Evolutionary conservation across 352 stramenopile species (phyloP), one percentile per base, ranked within the genome.

Genomic region (Globisporangium nagaii): DNA sequence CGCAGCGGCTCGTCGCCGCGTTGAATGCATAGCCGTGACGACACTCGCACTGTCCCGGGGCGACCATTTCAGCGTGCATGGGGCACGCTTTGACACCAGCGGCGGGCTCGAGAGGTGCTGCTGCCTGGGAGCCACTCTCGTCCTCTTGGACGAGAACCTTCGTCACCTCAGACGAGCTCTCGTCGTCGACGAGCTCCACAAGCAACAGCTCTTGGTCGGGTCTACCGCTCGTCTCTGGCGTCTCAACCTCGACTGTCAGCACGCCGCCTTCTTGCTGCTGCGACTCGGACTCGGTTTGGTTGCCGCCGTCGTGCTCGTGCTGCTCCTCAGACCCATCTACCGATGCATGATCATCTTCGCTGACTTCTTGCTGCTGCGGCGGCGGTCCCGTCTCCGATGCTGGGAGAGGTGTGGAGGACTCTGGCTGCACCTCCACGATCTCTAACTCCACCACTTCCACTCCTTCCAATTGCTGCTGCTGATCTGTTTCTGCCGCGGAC

Each of bases 11-110:
- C 4, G 53, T 68, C 22, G 51, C 19, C 22, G 42, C 28, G 28
- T 72, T 76, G 3, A 65, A 37, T 22, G 71, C 62, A 43, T 73
- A 88, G 2, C 67, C 72, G 11, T 36, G 51, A 9, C 71, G 53
- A 40, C 75, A 83, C 53, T 80, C 75, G 46, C 75, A 85, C 12
- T 72, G 48, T 1, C 71, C 73, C 4, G 75, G 40, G 13, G 27
- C 56, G 17, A 58, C 59, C 9, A 60, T 42, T 5, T 66, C 54
- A 1, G 77, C 58, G 44, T 83, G 62, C 42, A 57, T 17, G 3
- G 77, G 74, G 35, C 77, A 88, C 20, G 43, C 53, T 1, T 20
- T 31, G 22, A 50, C 47, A 10, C 30, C 56, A 12, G 51, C 22
- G 7, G 42, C 4, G 20, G 52, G 20, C 30, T 59, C 40, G 28